A percentile compares a stretch with the other conserved stretches of the same genome.
phyloP scores from a whole-genome alignment of 1,284 basidiomycete genomes.

The Malassezia nana region DNA sequence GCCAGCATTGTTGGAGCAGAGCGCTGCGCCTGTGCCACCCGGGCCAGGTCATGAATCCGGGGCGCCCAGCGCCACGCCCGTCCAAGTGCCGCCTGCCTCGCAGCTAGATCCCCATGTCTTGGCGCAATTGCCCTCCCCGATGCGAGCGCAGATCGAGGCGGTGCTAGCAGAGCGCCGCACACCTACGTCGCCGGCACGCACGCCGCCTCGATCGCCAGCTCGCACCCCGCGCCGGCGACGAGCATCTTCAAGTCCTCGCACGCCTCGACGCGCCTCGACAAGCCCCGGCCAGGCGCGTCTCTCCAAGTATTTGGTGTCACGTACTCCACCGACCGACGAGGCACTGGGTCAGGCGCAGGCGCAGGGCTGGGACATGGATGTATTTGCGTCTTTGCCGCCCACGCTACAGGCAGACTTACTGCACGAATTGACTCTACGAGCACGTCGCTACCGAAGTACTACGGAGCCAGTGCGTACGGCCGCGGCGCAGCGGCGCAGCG shows the following conservation, averaged over 20 bases:
- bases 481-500: slow-evolving; percentile 22
- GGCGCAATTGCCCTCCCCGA: slow-evolving; percentile 24
- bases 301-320: not conserved
- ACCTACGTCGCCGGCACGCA: slow-evolving; percentile 1
- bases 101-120: slow-evolving; percentile 32
- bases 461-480: slow-evolving; percentile 17
- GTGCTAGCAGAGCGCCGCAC: slow-evolving; percentile 1
- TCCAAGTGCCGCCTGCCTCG: slow-evolving; percentile 32
- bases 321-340: not conserved
- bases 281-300: slow-evolving; percentile 3
- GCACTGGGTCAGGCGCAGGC: slow-evolving; percentile 14
- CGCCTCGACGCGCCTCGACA: not conserved
- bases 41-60: no score
- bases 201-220: not conserved
- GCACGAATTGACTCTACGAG: slow-evolving; percentile 19
- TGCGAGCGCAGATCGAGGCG: slow-evolving; percentile 25
- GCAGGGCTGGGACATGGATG: slow-evolving; percentile 26
- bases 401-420: slow-evolving; percentile 30
- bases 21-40: slow-evolving; percentile 8
- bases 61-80: slow-evolving; percentile 21
- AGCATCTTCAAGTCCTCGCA: not conserved
- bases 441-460: not conserved
- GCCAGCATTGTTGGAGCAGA: not conserved
- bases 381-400: slow-evolving; percentile 32
- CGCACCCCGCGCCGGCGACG: not conserved